Evolutionary conservation across 2,329 filamentous ascomycete genomes (phyloP), one percentile per base, ranked within the genome.

Genomic region (Macrophomina pseudophaseolina): DNA sequence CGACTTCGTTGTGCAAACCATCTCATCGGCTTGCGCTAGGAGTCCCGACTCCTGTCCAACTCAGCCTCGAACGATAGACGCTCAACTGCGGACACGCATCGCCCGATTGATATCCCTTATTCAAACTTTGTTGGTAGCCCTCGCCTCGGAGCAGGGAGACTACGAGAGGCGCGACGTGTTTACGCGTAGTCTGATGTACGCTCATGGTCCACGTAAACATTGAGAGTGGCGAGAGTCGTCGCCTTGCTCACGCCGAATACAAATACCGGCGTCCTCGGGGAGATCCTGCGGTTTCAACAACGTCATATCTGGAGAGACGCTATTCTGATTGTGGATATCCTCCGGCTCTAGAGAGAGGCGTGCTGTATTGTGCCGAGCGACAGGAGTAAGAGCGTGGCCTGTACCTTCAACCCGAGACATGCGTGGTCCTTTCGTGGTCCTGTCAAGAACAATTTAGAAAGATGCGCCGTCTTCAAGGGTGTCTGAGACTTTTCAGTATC

Each of bases 401-500:
- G 18, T 16, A 23, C 33, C 14, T 38, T 16, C 8, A 40, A 38
- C 14, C 32, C 52, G 33, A 38, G 52, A 54, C 52, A 54, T 38
- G 30, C 16, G 33, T 30, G 49, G 30, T 28, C 8, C 12, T 54
- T 28, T 54, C 33, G 16, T 14, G 33, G 11, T 38, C 16, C n/a
- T 54, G 12, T 38, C 32, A 38, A n/a, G 52, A 33, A 30, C 16
- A 23, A 54, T 2, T 1, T 54, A 18, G 4, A 14, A 38, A 33
- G 16, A 7, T 5, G 1, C 32, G 32, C n/a, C 52, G 18, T 54
- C 52, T 35, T 38, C 32, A 38, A 38, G n/a, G 16, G 32, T 38
- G 33, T 54, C 52, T 54, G 52, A 54, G 52, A 54, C 52, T 54
- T 40, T 40, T 54, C 52, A 54, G 16, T 16, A 28, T 35, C 23